A percentile compares a stretch with the other conserved stretches of the same genome.
Conservation (phyloP, 768 basidiomycete genomes). For the Dioszegia aurantiaca region DNA sequence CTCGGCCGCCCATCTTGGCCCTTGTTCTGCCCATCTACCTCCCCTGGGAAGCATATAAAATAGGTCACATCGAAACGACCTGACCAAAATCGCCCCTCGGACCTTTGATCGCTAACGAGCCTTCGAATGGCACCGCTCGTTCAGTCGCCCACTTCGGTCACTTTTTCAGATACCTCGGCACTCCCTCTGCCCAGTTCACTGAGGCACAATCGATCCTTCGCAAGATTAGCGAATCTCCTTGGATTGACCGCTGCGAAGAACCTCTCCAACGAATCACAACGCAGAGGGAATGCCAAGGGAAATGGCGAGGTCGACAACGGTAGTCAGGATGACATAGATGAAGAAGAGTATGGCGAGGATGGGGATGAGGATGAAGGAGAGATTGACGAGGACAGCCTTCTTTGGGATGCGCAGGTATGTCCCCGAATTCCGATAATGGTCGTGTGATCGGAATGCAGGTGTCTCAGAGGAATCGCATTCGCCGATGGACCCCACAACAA, state of each 20-base stretch:
- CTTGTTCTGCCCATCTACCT: too few species aligned
- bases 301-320: not conserved
- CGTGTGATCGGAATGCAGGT: not conserved
- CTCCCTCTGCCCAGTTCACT: conserved; percentile 8
- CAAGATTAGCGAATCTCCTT: not conserved
- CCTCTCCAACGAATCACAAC: not conserved
- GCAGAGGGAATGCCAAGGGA: not conserved
- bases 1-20: too few species aligned
- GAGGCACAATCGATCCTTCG: conserved; percentile 7
- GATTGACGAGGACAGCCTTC: conserved; percentile 28
- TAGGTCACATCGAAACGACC: too few species aligned
- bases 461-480: not conserved
- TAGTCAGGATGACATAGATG: not conserved
- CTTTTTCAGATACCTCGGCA: conserved; percentile 8
- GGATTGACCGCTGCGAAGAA: not conserved
- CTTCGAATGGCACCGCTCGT: not conserved
- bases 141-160: not conserved
- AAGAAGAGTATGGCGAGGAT: conserved; percentile 18
- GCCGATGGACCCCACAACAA: not conserved
- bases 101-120: too few species aligned
- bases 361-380: conserved; percentile 22
- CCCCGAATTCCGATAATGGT: not conserved
- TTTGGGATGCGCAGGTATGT: conserved; percentile 44
- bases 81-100: too few species aligned
- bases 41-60: too few species aligned